A percentile compares a stretch with the other conserved stretches of the same genome.
phyloP scores from a whole-genome alignment of 371 early-diverging fungal species.

The Mortierella sp. region DNA sequence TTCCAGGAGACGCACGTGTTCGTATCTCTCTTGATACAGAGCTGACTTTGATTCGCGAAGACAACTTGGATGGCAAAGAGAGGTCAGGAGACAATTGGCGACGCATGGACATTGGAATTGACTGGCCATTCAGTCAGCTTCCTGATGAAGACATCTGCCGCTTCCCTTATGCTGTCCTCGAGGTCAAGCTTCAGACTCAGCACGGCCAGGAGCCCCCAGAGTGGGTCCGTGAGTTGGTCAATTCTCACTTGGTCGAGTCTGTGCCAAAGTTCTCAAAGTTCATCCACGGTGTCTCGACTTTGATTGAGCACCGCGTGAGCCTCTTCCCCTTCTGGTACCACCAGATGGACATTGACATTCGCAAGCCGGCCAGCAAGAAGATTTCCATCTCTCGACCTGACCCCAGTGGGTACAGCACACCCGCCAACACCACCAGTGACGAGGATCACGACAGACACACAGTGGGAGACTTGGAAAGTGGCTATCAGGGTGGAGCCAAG shows the following conservation, averaged over 20 bases:
- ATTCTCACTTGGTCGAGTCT: conserved; percentile 92
- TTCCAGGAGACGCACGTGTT: conserved; percentile 98
- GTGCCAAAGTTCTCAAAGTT: conserved; percentile 99
- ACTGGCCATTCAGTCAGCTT: conserved; percentile 89
- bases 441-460: conserved; percentile 47
- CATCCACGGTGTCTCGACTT: conserved; percentile 94
- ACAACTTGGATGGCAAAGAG: conserved; percentile 73
- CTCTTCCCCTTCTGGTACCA: conserved; percentile 98
- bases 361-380: conserved; percentile 66
- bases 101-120: conserved; percentile 86
- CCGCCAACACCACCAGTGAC: conserved; percentile 52
- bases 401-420: conserved; percentile 47
- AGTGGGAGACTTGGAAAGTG: conserved; percentile 25
- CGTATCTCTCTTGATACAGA: conserved; percentile 99
- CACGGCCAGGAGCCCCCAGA: conserved; percentile 86
- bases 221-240: conserved; percentile 93
- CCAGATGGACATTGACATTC: conserved; percentile 94
- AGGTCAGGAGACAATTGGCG: conserved; percentile 91
- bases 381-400: conserved; percentile 12
- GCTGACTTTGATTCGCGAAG: conserved; percentile 97
- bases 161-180: conserved; percentile 99
- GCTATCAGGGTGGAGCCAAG: conserved; percentile 44
- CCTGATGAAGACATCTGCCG: conserved; percentile 81
- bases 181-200: conserved; percentile 93
- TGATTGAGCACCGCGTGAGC: conserved; percentile 86